A percentile compares a stretch with the other conserved stretches of the same genome.
Evolutionary conservation across 1,284 basidiomycete species (phyloP).

Genomic region (Pseudozyma flocculosa): DNA sequence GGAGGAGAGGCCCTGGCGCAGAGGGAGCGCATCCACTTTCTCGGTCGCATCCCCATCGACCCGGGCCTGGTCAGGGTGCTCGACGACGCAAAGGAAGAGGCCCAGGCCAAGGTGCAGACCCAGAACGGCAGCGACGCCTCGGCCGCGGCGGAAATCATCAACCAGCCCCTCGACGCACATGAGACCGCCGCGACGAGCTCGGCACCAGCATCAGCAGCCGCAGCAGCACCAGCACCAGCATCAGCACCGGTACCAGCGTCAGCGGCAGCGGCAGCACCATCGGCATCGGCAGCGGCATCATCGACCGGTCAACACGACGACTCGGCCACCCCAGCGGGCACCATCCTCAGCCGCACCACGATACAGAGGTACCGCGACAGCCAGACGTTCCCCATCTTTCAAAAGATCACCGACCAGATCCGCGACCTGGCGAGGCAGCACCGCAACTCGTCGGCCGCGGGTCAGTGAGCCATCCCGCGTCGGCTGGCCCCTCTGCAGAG

Average conservation of each 20-base stretch:
- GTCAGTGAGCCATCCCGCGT: too few relatives aligned
- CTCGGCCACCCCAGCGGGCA: conserved; percentile 25
- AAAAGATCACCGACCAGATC: conserved; percentile 40
- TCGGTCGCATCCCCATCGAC: conserved; percentile 92
- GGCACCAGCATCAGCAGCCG: too few relatives aligned
- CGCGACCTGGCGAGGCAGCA: conserved; percentile 12
- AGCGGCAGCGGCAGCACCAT: too few relatives aligned
- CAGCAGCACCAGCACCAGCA: too few relatives aligned
- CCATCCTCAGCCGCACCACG: conserved; percentile 42
- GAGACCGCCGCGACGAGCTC: too few relatives aligned
- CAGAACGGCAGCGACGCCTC: not conserved
- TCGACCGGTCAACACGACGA: not conserved
- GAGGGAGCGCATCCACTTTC: conserved; percentile 72
- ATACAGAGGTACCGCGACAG: conserved; percentile 46
- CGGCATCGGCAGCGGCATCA: too few relatives aligned
- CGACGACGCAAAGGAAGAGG: conserved; percentile 67
- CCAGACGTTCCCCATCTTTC: conserved; percentile 54
- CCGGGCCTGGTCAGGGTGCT: conserved; percentile 83
- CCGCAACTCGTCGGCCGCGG: too few relatives aligned
- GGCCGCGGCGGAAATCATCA: not conserved
- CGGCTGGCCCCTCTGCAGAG: too few relatives aligned
- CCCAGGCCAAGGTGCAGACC: conserved; percentile 5
- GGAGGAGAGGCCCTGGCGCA: conserved; percentile 76
- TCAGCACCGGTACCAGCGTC: too few relatives aligned
- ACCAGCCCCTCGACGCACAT: too few relatives aligned